phyloP scores from a whole-genome alignment of 306 rosid species.

The Trifolium pratense region DNA sequence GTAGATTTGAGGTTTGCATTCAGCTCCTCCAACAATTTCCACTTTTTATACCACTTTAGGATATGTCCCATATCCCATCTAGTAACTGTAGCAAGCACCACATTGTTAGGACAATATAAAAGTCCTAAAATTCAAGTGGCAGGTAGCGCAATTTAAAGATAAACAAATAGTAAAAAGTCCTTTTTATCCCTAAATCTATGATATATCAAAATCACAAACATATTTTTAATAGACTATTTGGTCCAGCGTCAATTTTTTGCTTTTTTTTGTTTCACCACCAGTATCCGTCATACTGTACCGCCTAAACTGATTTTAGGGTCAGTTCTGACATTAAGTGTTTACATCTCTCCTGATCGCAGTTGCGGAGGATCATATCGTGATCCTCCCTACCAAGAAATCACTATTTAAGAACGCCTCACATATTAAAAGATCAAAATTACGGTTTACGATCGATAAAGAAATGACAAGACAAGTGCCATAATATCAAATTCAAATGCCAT shows the following conservation, averaged over 20 bases:
- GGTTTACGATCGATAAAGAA: neutral
- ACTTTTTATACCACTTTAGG: slow-evolving; percentile 44
- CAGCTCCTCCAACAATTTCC: slow-evolving; percentile 50
- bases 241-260: too few relatives aligned
- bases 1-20: slow-evolving; percentile 43
- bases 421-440: neutral
- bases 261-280: too few relatives aligned
- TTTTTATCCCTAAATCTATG: too few relatives aligned
- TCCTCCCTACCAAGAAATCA: too few relatives aligned
- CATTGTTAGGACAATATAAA: slow-evolving; percentile 34
- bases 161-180: neutral
- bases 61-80: slow-evolving; percentile 53
- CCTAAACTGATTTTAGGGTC: too few relatives aligned
- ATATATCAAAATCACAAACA: too few relatives aligned
- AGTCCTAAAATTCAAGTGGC: slow-evolving; percentile 46
- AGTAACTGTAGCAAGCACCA: slow-evolving; percentile 47
- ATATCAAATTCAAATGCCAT: neutral
- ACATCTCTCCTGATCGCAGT: too few relatives aligned
- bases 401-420: too few relatives aligned
- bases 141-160: slow-evolving; percentile 31
- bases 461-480: slow-evolving; percentile 37
- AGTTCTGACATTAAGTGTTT: too few relatives aligned
- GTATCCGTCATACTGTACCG: too few relatives aligned
- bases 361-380: too few relatives aligned
- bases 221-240: too few relatives aligned